Base-by-base conservation (phyloP, 2,329 filamentous ascomycete genomes). In the Alternaria dauci region DNA sequence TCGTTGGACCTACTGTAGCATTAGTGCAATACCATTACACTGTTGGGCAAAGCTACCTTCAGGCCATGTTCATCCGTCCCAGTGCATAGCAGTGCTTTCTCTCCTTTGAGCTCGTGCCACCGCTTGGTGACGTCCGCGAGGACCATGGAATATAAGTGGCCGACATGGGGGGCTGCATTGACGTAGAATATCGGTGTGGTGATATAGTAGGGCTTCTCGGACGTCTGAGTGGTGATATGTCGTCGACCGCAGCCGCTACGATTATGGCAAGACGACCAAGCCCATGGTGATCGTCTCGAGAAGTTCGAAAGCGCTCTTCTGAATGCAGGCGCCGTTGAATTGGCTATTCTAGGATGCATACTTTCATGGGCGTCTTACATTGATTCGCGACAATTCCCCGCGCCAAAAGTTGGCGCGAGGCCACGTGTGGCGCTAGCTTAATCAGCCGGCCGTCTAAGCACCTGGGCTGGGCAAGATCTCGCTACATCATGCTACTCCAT, bases 131-230 rank as follows among this genome's bases (percentile, higher is more conserved):
- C 89, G 79, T 99, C 95, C 65, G 92, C 86, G 44, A 99, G 86
- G 71, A 98, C 85, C 88, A 98, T 94, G 42, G 91, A 92, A 78
- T 97, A 98, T 61, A 99, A 84, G 79, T 99, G 95, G 44, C 95
- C 95, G 65, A 98, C 88, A 82, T 99, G 95, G 52, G 95, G 95
- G 46, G 92, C 93, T 56, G 94, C 92, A 86, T 99, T 99, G 82
- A 99, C 95, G 80, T 99, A 99, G 83, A 98, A 99, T 59, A 99
- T 99, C 2, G 95, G 95, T 8, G 93, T 96, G 5, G 95, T 98
- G 72, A 97, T 85, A 83, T 98, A 99, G 82, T 90, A 97, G 8
- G 94, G 93, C 82, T 98, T 98, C 62, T 66, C 57, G 8, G 64
- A 23, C 16, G 67, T 34, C 55, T 70, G 65, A 12, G 70, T 67